Percentiles rank a stretch among this genome's conserved stretches.
Conservation (phyloP, 805 yeast genomes). For the Wickerhamomyces tratensis region DNA sequence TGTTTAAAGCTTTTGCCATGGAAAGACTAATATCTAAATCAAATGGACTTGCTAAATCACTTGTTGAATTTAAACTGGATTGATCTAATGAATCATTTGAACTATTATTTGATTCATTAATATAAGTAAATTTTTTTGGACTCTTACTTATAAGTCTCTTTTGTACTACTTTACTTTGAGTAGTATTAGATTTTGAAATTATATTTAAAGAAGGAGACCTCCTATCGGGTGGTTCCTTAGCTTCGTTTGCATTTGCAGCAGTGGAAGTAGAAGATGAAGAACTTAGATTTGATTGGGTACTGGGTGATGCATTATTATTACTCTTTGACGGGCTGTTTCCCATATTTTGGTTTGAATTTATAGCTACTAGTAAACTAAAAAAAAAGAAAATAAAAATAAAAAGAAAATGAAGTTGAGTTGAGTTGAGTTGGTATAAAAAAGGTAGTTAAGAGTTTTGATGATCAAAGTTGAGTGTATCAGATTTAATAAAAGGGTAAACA, state of each 20-base stretch:
- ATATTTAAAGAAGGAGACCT: constrained; percentile 27
- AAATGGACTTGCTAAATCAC: constrained; percentile 5
- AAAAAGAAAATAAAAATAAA: constrained; percentile 1
- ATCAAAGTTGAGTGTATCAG: too few species aligned
- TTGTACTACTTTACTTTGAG: background rate
- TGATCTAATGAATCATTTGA: constrained; percentile 7
- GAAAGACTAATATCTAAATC: constrained; percentile 25
- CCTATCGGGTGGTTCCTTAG: constrained; percentile 39
- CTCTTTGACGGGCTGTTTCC: constrained; percentile 57
- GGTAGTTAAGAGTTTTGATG: too few species aligned
- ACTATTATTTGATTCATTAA: constrained; percentile 2
- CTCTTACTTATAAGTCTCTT: constrained; percentile 10
- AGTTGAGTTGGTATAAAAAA: too few species aligned
- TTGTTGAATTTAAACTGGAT: constrained; percentile 1
- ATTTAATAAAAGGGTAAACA: too few species aligned
- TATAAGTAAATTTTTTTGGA: constrained; percentile 8
- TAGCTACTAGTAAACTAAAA: background rate
- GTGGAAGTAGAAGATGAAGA: constrained; percentile 3
- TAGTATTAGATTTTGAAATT: constrained; percentile 3
- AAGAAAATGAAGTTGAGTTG: too few species aligned
- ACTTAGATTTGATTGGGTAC: constrained; percentile 18
- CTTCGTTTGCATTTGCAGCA: constrained; percentile 25
- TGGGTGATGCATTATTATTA: constrained; percentile 23
- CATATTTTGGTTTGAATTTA: constrained; percentile 25
- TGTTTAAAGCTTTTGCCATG: constrained; percentile 22